Evolutionary conservation across 2,329 filamentous ascomycete species (phyloP).

Genomic region (Ciborinia camelliae): DNA sequence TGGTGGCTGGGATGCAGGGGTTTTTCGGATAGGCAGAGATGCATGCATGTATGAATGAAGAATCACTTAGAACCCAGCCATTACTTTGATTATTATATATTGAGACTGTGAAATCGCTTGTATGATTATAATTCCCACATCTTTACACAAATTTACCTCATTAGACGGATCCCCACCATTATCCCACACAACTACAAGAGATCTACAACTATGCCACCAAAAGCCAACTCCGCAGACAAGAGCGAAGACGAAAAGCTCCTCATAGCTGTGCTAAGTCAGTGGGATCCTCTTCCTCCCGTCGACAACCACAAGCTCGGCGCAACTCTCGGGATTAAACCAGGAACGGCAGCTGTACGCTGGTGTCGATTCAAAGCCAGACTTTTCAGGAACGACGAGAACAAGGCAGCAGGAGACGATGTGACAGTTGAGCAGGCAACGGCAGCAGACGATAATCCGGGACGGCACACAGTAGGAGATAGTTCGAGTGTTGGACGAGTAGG

Average conservation of each 20-base stretch:
- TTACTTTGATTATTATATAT: not conserved
- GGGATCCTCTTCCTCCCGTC: not conserved
- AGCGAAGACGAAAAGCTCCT: not conserved
- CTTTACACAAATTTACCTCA: too few species aligned
- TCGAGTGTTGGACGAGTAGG: not conserved
- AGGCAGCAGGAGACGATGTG: not conserved
- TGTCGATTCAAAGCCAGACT: not conserved
- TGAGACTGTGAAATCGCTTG: not conserved
- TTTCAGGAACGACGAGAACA: not conserved
- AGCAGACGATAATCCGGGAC: not conserved
- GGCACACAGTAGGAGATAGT: too few species aligned
- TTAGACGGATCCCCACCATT: not conserved
- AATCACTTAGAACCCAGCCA: not conserved
- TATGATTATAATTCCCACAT: not conserved
- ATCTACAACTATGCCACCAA: not conserved
- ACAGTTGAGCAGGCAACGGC: not conserved
- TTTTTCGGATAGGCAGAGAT: not conserved
- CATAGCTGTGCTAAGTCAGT: not conserved
- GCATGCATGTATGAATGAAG: not conserved
- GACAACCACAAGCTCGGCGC: not conserved
- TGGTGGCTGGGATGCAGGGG: not conserved
- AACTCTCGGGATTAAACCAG: not conserved
- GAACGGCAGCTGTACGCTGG: not conserved
- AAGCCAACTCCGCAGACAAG: not conserved
- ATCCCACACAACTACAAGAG: not conserved